Conservation (phyloP, 371 early-diverging fungal species). For the Syncephalastrum contaminatum region DNA sequence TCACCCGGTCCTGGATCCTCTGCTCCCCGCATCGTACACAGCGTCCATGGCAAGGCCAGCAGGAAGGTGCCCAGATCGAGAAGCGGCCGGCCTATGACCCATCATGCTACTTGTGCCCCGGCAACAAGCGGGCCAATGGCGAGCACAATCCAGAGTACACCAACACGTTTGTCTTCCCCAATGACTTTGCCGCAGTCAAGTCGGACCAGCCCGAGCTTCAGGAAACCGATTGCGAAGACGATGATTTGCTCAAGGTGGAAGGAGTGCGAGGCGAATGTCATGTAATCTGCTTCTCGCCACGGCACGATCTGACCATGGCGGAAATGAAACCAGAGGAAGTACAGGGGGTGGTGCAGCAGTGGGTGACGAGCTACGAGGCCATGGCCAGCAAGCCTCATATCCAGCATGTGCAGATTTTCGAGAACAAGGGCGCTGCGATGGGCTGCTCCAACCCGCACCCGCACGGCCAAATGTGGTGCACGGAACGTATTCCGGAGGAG, state of each 20-base stretch:
- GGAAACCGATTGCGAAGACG: slow-evolving; percentile 18
- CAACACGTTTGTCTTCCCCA: slow-evolving; percentile 77
- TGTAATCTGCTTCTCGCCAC: slow-evolving; percentile 89
- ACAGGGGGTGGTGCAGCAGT: slow-evolving; percentile 66
- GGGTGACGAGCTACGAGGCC: slow-evolving; percentile 63
- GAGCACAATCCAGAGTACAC: slow-evolving; percentile 76
- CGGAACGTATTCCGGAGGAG: slow-evolving; percentile 80
- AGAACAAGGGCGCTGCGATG: slow-evolving; percentile 96
- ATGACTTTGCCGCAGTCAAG: slow-evolving; percentile 91
- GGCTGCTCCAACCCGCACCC: slow-evolving; percentile 97
- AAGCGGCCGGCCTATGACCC: slow-evolving; percentile 71
- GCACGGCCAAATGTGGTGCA: slow-evolving; percentile 90
- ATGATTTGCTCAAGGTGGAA: slow-evolving; percentile 61
- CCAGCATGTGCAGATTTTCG: slow-evolving; percentile 90
- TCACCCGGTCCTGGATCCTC: slow-evolving; percentile 86
- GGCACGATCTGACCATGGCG: slow-evolving; percentile 87
- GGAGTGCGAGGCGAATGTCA: slow-evolving; percentile 80
- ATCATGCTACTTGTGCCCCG: slow-evolving; percentile 84
- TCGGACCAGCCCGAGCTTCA: slow-evolving; percentile 53
- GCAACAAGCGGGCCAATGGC: slow-evolving; percentile 78
- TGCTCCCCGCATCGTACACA: slow-evolving; percentile 94
- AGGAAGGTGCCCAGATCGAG: slow-evolving; percentile 49
- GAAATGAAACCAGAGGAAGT: slow-evolving; percentile 73
- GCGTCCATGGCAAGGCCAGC: slow-evolving; percentile 91
- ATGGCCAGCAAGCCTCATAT: slow-evolving; percentile 48